phyloP scores from a whole-genome alignment of 1,284 basidiomycete species.

The Melampsora larici-populina region DNA sequence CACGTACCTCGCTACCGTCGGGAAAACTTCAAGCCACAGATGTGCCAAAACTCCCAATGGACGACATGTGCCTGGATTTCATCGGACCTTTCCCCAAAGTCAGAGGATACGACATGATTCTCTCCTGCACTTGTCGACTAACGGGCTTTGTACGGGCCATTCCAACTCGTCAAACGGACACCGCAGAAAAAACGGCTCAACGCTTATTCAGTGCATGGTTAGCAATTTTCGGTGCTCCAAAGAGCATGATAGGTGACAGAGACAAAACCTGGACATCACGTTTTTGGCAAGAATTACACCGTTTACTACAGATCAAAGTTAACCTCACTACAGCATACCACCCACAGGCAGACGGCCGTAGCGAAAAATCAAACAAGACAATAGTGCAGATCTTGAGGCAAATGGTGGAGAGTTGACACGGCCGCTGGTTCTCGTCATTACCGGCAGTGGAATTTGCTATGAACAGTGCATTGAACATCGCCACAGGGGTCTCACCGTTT shows the following conservation, averaged over 20 bases:
- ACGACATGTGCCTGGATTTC: constrained; percentile 35
- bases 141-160: background rate
- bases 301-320: too few relatives aligned
- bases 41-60: constrained; percentile 16
- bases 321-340: too few relatives aligned
- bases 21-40: constrained; percentile 41
- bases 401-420: constrained; percentile 47
- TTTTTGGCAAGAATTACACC: too few relatives aligned
- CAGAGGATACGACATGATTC: background rate
- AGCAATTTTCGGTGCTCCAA: too few relatives aligned
- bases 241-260: too few relatives aligned
- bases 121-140: background rate
- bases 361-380: constrained; percentile 51
- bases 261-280: too few relatives aligned
- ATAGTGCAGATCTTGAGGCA: constrained; percentile 48
- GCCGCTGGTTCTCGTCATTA: constrained; percentile 41
- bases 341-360: too few relatives aligned
- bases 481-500: constrained; percentile 9
- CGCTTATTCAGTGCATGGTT: too few relatives aligned
- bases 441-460: constrained; percentile 14
- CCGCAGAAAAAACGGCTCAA: too few relatives aligned
- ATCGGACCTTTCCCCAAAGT: background rate
- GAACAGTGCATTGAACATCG: too few relatives aligned
- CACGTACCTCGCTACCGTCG: constrained; percentile 2
- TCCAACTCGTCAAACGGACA: background rate